Base-by-base conservation (phyloP, 768 basidiomycete species). In the Tylopilus vinaceipallidus region DNA sequence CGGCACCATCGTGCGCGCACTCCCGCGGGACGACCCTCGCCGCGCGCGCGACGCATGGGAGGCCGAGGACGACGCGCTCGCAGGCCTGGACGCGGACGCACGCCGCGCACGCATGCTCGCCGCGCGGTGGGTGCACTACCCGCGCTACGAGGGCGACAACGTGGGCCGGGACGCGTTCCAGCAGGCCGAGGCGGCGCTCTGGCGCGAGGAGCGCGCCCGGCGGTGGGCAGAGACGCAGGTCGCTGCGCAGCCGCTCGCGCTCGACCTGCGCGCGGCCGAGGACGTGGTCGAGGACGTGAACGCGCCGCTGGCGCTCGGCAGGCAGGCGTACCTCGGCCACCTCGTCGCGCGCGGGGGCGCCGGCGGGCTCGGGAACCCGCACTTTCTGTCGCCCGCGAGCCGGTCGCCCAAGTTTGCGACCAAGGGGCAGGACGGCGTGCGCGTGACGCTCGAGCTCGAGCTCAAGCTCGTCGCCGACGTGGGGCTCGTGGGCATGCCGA, bases 401-500 rank as follows among this genome's bases (percentile, higher is more conserved):
- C 84, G 91, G 2, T 84, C 90, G 1, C 93, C 95, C 3, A 91
- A 93, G 66, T 89, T 89, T 54, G 95, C 91, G 0, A 86, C 89
- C 16, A 79, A 83, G 16, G 93, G 91, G 0, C 75, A 78, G 8
- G 79, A 80, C 4, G 92, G 68, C 16, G 88, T 92, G 58, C 76
- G 82, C 5, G 70, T 95, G 54, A 86, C 87, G 1, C 77, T 98
- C n/a, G 78, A 84, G 17, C 75, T 99, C 13, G 95, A 97, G 66
- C 85, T 99, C 53, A 98, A 98, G 67, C 77, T 95, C 6, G 76
- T 95, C 3, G 93, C 95, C 3, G 95, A 99, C 65, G 76, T 98
- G n/a, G 97, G 92, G 0, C 74, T 99, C 17, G 94, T 99, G 2
- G 97, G 97, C 0, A 84, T 97, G 73, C 97, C 97, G 7, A 99